A percentile compares a stretch with the other conserved stretches of the same genome.
phyloP scores from a whole-genome alignment of 2,329 filamentous ascomycete genomes.

The Pestalotiopsis sp. region DNA sequence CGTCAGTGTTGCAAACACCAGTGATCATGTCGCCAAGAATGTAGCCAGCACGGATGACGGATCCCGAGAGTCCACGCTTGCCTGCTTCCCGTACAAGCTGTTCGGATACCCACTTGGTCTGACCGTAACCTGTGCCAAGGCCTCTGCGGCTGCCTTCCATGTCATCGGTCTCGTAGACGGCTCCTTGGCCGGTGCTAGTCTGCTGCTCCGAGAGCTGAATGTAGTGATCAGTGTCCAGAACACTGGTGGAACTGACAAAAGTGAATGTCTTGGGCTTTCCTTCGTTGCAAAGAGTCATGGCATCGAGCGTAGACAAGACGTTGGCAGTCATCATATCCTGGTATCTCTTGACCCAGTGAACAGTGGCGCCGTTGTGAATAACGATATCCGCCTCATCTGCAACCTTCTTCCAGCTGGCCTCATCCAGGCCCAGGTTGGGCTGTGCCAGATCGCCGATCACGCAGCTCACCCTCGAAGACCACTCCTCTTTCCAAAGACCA shows the following conservation, averaged over 20 bases:
- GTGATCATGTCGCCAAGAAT: conserved; percentile 72
- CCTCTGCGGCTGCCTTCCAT: conserved; percentile 75
- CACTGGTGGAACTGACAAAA: conserved; percentile 82
- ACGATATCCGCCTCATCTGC: conserved; percentile 69
- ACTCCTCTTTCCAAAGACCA: conserved; percentile 74
- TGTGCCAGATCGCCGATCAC: conserved; percentile 76
- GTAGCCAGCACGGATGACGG: conserved; percentile 83
- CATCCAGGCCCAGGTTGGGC: conserved; percentile 71
- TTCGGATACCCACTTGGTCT: conserved; percentile 78
- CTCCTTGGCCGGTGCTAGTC: conserved; percentile 60
- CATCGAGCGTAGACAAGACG: conserved; percentile 78
- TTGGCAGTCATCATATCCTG: conserved; percentile 72
- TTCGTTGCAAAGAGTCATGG: conserved; percentile 72
- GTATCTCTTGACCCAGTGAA: conserved; percentile 84
- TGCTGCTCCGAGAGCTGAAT: conserved; percentile 69
- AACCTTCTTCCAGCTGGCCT: conserved; percentile 65
- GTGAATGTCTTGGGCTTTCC: conserved; percentile 79
- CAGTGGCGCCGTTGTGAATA: conserved; percentile 80
- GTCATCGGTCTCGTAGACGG: conserved; percentile 76
- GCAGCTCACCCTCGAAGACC: conserved; percentile 64
- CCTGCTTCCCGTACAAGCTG: conserved; percentile 78
- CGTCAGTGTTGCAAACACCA: conserved; percentile 79
- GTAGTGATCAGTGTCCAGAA: conserved; percentile 82
- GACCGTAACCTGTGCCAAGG: conserved; percentile 85
- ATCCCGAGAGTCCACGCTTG: conserved; percentile 71